Evolutionary conservation across 1,139 yeast genomes (phyloP).

Genomic region (Pichia cactophila): DNA sequence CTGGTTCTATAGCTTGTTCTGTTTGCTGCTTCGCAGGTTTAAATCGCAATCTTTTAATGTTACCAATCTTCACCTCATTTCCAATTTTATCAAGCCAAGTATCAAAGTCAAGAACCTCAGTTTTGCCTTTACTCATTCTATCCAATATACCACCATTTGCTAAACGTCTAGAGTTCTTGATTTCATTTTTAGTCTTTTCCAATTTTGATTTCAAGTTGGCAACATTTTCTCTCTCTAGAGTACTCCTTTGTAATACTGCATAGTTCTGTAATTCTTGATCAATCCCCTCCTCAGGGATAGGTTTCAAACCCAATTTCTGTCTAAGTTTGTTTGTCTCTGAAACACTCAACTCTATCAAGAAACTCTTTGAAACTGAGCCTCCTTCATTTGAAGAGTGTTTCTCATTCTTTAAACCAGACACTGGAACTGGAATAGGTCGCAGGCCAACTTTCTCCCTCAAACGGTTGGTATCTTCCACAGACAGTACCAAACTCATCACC

Average conservation of each 20-base stretch:
- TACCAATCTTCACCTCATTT: slow-evolving; percentile 5
- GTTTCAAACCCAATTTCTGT: slow-evolving; percentile 18
- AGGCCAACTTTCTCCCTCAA: slow-evolving; percentile 20
- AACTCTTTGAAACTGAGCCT: neutral
- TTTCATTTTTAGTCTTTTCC: slow-evolving; percentile 20
- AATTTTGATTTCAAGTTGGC: slow-evolving; percentile 19
- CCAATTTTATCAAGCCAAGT: slow-evolving; percentile 26
- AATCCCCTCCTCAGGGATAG: slow-evolving; percentile 21
- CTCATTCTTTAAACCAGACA: neutral
- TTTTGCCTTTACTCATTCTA: slow-evolving; percentile 9
- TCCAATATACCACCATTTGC: slow-evolving; percentile 21
- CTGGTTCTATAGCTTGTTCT: neutral
- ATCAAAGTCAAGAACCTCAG: slow-evolving; percentile 13
- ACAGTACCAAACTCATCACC: slow-evolving; percentile 13
- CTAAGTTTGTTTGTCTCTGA: slow-evolving; percentile 24
- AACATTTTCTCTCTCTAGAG: slow-evolving; percentile 12
- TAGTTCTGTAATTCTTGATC: slow-evolving; percentile 24
- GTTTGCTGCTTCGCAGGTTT: slow-evolving; percentile 1
- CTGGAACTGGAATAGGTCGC: slow-evolving; percentile 13
- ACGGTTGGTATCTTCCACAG: slow-evolving; percentile 18
- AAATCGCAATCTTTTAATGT: slow-evolving; percentile 4
- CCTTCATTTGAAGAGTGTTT: neutral
- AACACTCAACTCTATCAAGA: slow-evolving; percentile 14
- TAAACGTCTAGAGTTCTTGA: slow-evolving; percentile 13
- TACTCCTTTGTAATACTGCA: slow-evolving; percentile 7